Conservation (phyloP, 176 grass and related monocot species). For the Ensete ventricosum region DNA sequence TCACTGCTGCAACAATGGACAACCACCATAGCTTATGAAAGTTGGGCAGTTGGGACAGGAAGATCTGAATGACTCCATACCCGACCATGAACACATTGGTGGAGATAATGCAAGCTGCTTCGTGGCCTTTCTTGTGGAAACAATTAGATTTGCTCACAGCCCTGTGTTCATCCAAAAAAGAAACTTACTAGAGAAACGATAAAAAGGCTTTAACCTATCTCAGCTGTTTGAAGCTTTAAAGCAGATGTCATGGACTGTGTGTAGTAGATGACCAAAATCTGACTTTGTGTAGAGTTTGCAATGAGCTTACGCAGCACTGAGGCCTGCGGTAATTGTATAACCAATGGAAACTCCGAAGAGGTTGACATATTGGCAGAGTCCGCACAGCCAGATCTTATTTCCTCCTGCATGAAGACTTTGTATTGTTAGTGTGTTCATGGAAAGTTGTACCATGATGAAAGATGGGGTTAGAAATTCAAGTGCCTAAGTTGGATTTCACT, state of each 20-base stretch:
- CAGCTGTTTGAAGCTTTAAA: too few species aligned
- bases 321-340: conserved; percentile 79
- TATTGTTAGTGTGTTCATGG: not conserved
- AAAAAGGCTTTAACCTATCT: too few species aligned
- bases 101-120: conserved; percentile 42
- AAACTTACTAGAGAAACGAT: too few species aligned
- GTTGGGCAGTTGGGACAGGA: conserved; percentile 71
- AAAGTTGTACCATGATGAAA: not conserved
- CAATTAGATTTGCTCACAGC: conserved; percentile 73
- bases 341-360: conserved; percentile 63
- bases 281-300: too few species aligned
- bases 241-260: not conserved
- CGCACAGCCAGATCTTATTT: conserved; percentile 53
- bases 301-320: conserved; percentile 56
- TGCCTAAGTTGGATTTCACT: conserved; percentile 64
- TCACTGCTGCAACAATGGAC: conserved; percentile 66
- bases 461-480: not conserved
- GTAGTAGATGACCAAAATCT: not conserved
- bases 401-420: conserved; percentile 32
- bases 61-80: conserved; percentile 66
- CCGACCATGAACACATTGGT: conserved; percentile 64
- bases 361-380: conserved; percentile 75
- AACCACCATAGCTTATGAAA: conserved; percentile 64
- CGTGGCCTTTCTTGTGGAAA: conserved; percentile 48
- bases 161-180: conserved; percentile 24